Conservation (phyloP, 2,329 filamentous ascomycete species). For the Talaromyces funiculosus region DNA sequence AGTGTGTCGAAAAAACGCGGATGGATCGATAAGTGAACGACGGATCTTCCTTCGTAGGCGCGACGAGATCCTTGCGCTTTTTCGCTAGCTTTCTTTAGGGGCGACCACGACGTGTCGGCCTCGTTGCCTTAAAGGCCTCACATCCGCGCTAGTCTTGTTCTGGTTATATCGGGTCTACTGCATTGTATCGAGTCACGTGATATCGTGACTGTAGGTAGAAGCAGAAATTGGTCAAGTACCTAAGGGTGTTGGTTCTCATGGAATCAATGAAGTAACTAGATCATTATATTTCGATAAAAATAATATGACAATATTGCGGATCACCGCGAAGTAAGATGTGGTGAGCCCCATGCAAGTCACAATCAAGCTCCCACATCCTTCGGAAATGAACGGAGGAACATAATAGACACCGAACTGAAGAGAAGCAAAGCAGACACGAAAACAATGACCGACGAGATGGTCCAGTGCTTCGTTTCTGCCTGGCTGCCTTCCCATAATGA, state of each 20-base stretch:
- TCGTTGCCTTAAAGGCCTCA: not conserved
- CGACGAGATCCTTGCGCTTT: conserved; percentile 11
- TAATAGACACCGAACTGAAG: not conserved
- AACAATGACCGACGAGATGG: not conserved
- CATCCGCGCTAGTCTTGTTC: not conserved
- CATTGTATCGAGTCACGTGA: not conserved
- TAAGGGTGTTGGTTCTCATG: no score
- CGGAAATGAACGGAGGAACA: not conserved
- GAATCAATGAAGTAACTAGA: not conserved
- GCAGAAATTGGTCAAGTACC: no score
- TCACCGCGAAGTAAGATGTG: not conserved
- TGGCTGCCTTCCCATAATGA: not conserved
- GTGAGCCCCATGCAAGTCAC: not conserved
- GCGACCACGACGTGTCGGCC: conserved; percentile 1
- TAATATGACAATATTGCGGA: not conserved
- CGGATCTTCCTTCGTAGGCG: not conserved
- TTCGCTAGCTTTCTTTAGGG: conserved; percentile 5
- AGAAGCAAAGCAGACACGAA: not conserved
- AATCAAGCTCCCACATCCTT: not conserved
- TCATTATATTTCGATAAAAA: not conserved
- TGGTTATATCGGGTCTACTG: conserved; percentile 3
- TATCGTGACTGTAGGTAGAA: not conserved
- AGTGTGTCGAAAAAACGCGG: conserved; percentile 1
- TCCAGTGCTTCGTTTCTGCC: not conserved
- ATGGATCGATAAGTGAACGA: conserved; percentile 2